Evolutionary conservation across 2,329 filamentous ascomycete genomes (phyloP).

Genomic region (Beauveria sp.): DNA sequence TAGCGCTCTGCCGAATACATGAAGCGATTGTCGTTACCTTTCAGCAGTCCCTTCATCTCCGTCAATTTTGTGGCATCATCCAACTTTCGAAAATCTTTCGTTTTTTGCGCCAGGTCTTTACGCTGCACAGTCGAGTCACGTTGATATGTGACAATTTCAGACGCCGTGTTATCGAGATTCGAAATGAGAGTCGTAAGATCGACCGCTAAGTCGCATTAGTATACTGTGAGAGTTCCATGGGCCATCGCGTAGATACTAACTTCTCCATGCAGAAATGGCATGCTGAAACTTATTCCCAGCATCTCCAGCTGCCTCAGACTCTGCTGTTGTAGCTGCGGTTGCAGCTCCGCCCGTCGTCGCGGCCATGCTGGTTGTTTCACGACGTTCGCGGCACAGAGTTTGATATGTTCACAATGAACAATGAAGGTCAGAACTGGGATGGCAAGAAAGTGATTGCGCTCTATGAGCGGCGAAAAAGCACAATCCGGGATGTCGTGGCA

Average conservation of each 20-base stretch:
- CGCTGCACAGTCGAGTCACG: slow-evolving; percentile 91
- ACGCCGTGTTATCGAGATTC: slow-evolving; percentile 85
- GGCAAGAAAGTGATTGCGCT: neutral
- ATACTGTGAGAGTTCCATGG: neutral
- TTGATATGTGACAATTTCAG: slow-evolving; percentile 88
- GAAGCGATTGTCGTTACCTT: slow-evolving; percentile 45
- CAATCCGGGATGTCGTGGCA: neutral
- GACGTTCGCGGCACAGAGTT: neutral
- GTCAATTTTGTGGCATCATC: slow-evolving; percentile 80
- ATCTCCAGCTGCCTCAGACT: slow-evolving; percentile 30
- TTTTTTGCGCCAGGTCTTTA: slow-evolving; percentile 98
- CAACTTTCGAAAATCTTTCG: slow-evolving; percentile 92
- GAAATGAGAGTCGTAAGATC: slow-evolving; percentile 79
- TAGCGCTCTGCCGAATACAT: slow-evolving; percentile 9
- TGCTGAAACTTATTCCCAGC: slow-evolving; percentile 91
- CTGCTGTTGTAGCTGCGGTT: slow-evolving; percentile 19
- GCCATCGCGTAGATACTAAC: slow-evolving; percentile 38
- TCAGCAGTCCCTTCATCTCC: slow-evolving; percentile 84
- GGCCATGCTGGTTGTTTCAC: slow-evolving; percentile 16
- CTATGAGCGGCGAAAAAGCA: neutral
- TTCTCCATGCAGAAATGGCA: slow-evolving; percentile 93
- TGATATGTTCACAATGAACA: neutral
- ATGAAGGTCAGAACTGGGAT: no score
- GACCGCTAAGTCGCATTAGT: slow-evolving; percentile 52
- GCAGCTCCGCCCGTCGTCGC: slow-evolving; percentile 22